Conservation (phyloP, 768 basidiomycete species). For the Tephrocybe sp. region DNA sequence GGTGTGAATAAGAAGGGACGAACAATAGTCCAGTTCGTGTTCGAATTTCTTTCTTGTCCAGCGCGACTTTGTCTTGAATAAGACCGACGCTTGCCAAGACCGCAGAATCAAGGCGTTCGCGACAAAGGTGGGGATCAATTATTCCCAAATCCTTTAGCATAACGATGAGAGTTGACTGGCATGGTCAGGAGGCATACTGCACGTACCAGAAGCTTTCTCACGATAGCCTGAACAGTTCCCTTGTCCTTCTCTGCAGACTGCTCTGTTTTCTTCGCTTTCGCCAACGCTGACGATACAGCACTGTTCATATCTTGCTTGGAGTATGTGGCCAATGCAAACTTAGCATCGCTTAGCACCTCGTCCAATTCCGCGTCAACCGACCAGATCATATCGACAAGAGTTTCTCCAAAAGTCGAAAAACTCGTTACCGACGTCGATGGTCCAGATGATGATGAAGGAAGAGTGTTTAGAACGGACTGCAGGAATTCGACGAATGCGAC, state of each 20-base stretch:
- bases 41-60: conserved; percentile 81
- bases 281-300: conserved; percentile 20
- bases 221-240: conserved; percentile 52
- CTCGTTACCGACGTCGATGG: conserved; percentile 49
- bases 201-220: conserved; percentile 64
- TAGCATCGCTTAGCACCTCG: conserved; percentile 61
- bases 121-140: conserved; percentile 58
- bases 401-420: conserved; percentile 56
- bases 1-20: conserved; percentile 29
- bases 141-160: conserved; percentile 54
- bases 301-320: conserved; percentile 29
- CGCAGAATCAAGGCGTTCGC: conserved; percentile 72
- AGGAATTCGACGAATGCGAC: conserved; percentile 62
- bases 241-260: conserved; percentile 64
- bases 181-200: background rate
- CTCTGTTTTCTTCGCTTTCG: conserved; percentile 47
- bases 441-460: conserved; percentile 72
- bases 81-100: conserved; percentile 65
- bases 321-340: conserved; percentile 35
- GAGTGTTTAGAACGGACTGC: conserved; percentile 53
- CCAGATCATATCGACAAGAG: conserved; percentile 82
- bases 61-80: conserved; percentile 61
- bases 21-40: conserved; percentile 82
- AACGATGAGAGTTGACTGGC: conserved; percentile 3
- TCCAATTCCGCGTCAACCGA: conserved; percentile 77